phyloP scores from a whole-genome alignment of 176 grass and related monocot species.

The Oryza brachyantha region DNA sequence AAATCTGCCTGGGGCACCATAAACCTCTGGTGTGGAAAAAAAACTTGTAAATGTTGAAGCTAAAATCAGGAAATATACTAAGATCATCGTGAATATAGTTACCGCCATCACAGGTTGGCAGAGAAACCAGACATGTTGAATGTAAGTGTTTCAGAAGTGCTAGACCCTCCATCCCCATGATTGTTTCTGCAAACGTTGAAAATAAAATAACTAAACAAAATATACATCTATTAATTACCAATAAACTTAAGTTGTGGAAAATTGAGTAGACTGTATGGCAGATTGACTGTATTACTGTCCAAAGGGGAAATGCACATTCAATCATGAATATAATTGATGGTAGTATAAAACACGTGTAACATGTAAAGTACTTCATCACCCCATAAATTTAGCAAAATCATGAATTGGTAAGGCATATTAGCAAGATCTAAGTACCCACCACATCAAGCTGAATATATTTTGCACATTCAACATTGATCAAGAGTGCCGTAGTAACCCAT shows the following conservation, averaged over 20 bases:
- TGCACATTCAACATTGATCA: neutral
- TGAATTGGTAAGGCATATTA: neutral
- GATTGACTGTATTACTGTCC: neutral
- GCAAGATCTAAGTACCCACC: neutral
- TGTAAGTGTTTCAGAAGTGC: conserved; percentile 40
- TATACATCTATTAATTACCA: neutral
- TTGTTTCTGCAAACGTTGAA: conserved; percentile 43
- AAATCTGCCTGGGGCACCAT: conserved; percentile 51
- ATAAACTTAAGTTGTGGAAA: neutral
- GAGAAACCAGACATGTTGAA: conserved; percentile 53
- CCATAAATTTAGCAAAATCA: neutral
- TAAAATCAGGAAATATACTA: conserved; percentile 23
- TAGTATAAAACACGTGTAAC: neutral
- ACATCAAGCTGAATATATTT: neutral
- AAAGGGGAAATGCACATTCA: neutral
- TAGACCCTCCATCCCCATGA: conserved; percentile 42
- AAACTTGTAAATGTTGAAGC: conserved; percentile 16
- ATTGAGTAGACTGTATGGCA: neutral
- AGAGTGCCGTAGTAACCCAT: too few species aligned
- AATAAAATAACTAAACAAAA: neutral
- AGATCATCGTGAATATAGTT: conserved; percentile 19
- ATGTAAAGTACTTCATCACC: neutral
- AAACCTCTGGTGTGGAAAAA: conserved; percentile 60
- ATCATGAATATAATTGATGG: conserved; percentile 1
- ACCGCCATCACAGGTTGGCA: conserved; percentile 76